These are phyloP conservation scores for Rhizomucor pusillus DNA, from an alignment of 371 early-diverging fungal genomes.

Conservation along the genomic window DNA sequence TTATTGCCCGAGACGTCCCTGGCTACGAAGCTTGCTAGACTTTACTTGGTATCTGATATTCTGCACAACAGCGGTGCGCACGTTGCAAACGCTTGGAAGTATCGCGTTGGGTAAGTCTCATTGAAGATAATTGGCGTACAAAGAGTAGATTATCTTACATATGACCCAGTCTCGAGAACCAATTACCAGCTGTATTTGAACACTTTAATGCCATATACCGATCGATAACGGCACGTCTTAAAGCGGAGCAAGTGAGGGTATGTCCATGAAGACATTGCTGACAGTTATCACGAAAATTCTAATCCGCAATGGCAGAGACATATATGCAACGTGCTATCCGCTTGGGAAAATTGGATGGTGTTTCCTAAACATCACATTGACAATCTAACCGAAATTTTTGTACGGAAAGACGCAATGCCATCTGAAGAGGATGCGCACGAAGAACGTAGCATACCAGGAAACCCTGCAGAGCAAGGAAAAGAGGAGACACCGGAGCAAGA, in stretches of 20 bases:
- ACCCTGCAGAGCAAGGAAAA: not conserved
- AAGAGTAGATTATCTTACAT: not conserved
- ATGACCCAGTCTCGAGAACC: slow-evolving; percentile 58
- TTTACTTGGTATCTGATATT: slow-evolving; percentile 85
- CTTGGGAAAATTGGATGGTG: slow-evolving; percentile 91
- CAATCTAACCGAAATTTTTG: slow-evolving; percentile 43
- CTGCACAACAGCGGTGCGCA: slow-evolving; percentile 80
- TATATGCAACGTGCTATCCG: slow-evolving; percentile 61
- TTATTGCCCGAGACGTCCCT: slow-evolving; percentile 58
- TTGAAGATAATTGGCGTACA: not conserved
- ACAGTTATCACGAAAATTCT: slow-evolving; percentile 2
- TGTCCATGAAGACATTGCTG: slow-evolving; percentile 4
- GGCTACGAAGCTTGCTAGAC: slow-evolving; percentile 67
- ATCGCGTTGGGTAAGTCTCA: slow-evolving; percentile 55
- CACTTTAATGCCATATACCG: slow-evolving; percentile 70
- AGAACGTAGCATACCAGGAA: not conserved
- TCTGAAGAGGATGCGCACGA: slow-evolving; percentile 1
- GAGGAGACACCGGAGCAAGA: slow-evolving; percentile 2
- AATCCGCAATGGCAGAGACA: slow-evolving; percentile 38
- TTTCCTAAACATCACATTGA: slow-evolving; percentile 74
- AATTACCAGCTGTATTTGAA: slow-evolving; percentile 65
- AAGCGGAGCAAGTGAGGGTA: slow-evolving; percentile 82
- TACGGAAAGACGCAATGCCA: slow-evolving; percentile 12
- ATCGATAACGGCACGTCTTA: slow-evolving; percentile 67
- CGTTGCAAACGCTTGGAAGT: slow-evolving; percentile 86